Conservation (phyloP, 768 basidiomycete genomes). For the Lenzites betulinus region DNA sequence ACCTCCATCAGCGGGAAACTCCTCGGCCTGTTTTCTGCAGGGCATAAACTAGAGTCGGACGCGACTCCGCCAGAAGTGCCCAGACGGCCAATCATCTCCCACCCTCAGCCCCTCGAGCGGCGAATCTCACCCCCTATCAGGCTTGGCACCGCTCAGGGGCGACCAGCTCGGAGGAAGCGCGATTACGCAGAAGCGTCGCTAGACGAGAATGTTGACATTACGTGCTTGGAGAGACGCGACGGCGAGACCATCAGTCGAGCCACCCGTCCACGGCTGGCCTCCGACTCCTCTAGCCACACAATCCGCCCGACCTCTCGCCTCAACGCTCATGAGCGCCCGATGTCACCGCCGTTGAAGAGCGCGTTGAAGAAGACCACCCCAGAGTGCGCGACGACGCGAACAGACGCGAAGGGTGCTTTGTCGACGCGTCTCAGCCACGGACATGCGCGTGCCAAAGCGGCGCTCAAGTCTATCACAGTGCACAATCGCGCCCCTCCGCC, state of each 20-base stretch:
- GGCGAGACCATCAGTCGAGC: neutral
- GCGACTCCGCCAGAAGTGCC: neutral
- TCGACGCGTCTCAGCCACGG: neutral
- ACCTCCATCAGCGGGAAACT: neutral
- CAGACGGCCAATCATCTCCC: neutral
- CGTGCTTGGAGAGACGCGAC: too few species aligned
- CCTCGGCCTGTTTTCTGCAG: neutral
- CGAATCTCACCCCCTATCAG: neutral
- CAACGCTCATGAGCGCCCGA: neutral
- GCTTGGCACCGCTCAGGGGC: neutral
- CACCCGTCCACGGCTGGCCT: constrained; percentile 1
- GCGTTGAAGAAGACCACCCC: constrained; percentile 1
- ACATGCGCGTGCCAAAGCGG: neutral
- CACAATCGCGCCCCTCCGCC: constrained; percentile 4
- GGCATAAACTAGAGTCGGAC: neutral
- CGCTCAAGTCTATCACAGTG: neutral
- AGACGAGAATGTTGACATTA: neutral
- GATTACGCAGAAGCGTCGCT: neutral
- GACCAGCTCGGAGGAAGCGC: neutral
- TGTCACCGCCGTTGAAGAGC: constrained; percentile 6
- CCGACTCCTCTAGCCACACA: neutral
- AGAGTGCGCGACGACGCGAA: neutral
- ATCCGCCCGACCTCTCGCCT: neutral
- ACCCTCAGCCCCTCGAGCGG: neutral
- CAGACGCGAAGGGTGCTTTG: neutral